Base-by-base conservation (phyloP, 225 moss, liverwort and hornwort species). In the Bryum argenteum region DNA sequence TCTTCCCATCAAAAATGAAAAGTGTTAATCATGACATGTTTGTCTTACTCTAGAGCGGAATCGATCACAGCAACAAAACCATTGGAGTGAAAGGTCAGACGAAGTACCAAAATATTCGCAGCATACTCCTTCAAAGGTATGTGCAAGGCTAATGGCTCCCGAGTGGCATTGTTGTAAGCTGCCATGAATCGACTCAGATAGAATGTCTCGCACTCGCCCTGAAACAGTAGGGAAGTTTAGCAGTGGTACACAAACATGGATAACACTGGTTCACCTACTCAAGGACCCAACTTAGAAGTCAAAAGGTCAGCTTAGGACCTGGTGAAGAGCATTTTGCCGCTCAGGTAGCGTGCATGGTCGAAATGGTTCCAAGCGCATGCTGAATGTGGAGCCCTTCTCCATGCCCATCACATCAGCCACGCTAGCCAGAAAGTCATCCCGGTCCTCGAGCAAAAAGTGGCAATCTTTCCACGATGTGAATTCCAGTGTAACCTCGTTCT, bases 391-490 rank as follows among this genome's bases (percentile, higher is more conserved):
- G 38, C 92, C 90, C 79, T 85, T 94, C 71, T 89, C 92, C 66
- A 86, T 83, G 75, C 91, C 86, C 88, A 97, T 88, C 16, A 94
- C 90, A 55, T 88, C 90, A 61, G 97, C 89, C 62, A 97, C 64
- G 76, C 92, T 92, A 38, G 97, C 90, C 71, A 97, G 79, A 52
- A 97, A 97, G 71, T 97, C 88, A 42, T 94, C 90, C 65, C 91
- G 94, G 15, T 94, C 88, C 61, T 88, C 86, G 19, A 97, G 77
- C 58, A 89, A 80, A 67, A 92, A 97, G 54, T 91, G 90, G 22
- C 89, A 89, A 77, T 84, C 82, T 78, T 90, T 84, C 97, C 97
- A 94, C 52, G 94, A 86, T 58, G 86, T 89, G 10, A 97, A 91
- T 75, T 97, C 97, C 67, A 97, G 69, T 17, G 88, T 69, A 16